Conservation (phyloP, 1,284 basidiomycete genomes). For the Cryptococcus hybrid region DNA sequence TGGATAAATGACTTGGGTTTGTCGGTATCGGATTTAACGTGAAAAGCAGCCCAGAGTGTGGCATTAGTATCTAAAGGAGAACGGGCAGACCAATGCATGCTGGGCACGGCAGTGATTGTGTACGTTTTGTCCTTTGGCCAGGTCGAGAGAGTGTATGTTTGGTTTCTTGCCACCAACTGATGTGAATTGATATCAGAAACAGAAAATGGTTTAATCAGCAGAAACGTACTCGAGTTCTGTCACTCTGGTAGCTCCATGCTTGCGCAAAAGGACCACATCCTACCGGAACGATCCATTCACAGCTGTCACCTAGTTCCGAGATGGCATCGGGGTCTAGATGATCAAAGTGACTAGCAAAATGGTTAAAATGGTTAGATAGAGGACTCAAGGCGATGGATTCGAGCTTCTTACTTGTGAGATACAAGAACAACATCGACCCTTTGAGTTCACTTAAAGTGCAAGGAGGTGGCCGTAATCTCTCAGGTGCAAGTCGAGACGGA, state of each 20-base stretch:
- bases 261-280: constrained; percentile 41
- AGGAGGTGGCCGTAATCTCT: constrained; percentile 50
- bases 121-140: constrained; percentile 28
- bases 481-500: constrained; percentile 47
- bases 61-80: constrained; percentile 53
- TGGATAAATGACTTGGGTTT: constrained; percentile 49
- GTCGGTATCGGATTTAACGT: constrained; percentile 39
- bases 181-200: not conserved
- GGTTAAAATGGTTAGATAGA: not conserved
- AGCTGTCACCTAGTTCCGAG: constrained; percentile 43
- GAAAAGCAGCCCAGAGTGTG: constrained; percentile 52
- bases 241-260: constrained; percentile 43
- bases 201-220: not conserved
- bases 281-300: constrained; percentile 45
- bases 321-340: constrained; percentile 48
- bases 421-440: constrained; percentile 52
- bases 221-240: constrained; percentile 45
- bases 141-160: constrained; percentile 25
- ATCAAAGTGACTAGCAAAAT: constrained; percentile 41
- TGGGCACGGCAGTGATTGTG: constrained; percentile 45
- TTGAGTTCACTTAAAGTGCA: constrained; percentile 50
- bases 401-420: constrained; percentile 49
- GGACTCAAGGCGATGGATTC: not conserved
- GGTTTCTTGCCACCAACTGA: constrained; percentile 48
- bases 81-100: constrained; percentile 54